Conservation (phyloP, 2,329 filamentous ascomycete genomes). For the Aspergillus fructus region DNA sequence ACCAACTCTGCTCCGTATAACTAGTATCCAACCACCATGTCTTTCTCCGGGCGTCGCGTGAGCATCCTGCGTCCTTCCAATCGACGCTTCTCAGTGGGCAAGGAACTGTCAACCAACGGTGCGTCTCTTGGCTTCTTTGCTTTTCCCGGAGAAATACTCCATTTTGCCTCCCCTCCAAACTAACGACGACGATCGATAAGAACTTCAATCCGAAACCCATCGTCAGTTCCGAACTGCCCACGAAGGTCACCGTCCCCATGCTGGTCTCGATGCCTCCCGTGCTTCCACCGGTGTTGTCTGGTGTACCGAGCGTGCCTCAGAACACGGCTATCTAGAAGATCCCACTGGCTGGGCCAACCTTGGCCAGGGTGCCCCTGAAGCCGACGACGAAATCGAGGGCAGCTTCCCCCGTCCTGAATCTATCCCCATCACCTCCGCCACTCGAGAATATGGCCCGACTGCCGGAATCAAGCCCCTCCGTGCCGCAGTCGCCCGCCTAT, state of each 20-base stretch:
- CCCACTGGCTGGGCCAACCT: conserved; percentile 87
- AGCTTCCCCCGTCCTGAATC: conserved; percentile 79
- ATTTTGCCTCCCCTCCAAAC: neutral
- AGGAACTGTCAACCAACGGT: conserved; percentile 49
- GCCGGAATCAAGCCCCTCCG: conserved; percentile 89
- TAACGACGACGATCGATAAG: conserved; percentile 44
- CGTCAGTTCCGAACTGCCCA: conserved; percentile 86
- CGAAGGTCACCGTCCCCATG: conserved; percentile 86
- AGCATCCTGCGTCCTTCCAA: conserved; percentile 43
- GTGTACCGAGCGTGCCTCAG: conserved; percentile 68
- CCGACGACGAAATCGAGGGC: conserved; percentile 87
- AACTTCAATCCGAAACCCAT: conserved; percentile 80
- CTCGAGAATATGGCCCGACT: conserved; percentile 88
- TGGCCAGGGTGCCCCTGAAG: conserved; percentile 90
- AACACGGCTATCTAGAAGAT: conserved; percentile 83
- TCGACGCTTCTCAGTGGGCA: conserved; percentile 43
- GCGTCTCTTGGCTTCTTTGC: conserved; percentile 19
- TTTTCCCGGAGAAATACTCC: conserved; percentile 1
- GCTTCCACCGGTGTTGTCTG: conserved; percentile 93
- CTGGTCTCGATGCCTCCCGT: conserved; percentile 82
- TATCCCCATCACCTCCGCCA: conserved; percentile 75
- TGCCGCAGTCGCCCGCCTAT: conserved; percentile 84
- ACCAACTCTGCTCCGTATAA: neutral
- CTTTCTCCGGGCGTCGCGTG: conserved; percentile 47
- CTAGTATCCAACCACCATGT: conserved; percentile 35